phyloP scores from a whole-genome alignment of 2,329 filamentous ascomycete species.

The Aspergillus caelatus region DNA sequence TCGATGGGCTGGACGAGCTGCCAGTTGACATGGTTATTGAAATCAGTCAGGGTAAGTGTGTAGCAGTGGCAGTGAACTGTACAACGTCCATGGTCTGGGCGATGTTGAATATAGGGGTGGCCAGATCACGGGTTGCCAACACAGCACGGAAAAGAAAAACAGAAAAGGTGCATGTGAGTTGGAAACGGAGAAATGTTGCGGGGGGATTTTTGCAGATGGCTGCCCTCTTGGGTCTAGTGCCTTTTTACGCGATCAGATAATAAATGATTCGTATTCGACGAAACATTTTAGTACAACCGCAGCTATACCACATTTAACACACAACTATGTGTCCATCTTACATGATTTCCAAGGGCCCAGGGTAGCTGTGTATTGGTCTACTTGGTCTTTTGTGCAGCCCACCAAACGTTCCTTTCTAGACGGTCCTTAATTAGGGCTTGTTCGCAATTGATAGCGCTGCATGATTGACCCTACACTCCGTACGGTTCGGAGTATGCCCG shows the following conservation, averaged over 20 bases:
- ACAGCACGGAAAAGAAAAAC: neutral
- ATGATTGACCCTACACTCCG: no score
- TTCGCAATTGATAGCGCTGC: neutral
- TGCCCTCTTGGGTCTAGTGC: neutral
- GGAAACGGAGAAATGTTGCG: neutral
- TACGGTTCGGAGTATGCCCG: no score
- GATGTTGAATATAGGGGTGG: neutral
- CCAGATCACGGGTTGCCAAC: neutral
- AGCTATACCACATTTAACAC: no score
- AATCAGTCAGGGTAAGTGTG: neutral
- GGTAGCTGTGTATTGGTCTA: neutral
- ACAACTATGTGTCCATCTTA: no score
- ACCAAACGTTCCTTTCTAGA: neutral
- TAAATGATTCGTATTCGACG: neutral
- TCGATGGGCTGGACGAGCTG: slow-evolving; percentile 28
- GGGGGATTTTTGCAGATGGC: neutral
- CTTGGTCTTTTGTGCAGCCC: neutral
- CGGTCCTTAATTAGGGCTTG: neutral
- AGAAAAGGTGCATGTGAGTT: neutral
- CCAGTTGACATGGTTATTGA: slow-evolving; percentile 23
- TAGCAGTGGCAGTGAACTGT: neutral
- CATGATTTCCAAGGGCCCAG: no score
- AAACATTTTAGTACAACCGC: neutral
- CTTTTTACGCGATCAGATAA: neutral
- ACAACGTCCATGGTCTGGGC: neutral